Conservation (phyloP, 179 eudicot genomes). For the Silene noctiflora region DNA sequence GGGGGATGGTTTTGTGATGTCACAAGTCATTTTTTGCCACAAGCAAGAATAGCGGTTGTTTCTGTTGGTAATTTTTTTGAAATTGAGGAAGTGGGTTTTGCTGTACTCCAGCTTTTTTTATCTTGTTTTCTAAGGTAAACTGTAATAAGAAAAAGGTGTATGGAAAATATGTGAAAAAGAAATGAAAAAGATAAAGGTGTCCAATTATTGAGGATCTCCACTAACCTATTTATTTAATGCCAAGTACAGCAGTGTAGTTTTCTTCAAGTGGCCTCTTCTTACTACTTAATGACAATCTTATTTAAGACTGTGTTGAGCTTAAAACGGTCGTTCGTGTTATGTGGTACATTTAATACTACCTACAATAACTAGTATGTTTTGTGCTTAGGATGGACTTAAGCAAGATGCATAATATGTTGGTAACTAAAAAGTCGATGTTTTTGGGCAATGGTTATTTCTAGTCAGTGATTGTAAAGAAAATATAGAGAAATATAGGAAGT, state of each 20-base stretch:
- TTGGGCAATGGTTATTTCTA: not conserved
- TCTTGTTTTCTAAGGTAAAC: not conserved
- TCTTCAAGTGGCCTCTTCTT: no score
- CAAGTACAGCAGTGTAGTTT: no score
- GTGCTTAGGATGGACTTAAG: conserved; percentile 29
- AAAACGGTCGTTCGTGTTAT: not conserved
- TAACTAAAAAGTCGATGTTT: no score
- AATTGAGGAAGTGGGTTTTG: conserved; percentile 10
- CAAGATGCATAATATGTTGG: no score
- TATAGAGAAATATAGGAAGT: conserved; percentile 27
- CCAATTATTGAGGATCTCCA: conserved; percentile 5
- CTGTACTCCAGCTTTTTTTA: conserved; percentile 6
- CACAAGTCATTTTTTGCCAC: no score
- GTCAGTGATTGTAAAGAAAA: not conserved
- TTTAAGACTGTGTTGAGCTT: not conserved
- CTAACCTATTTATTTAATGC: not conserved
- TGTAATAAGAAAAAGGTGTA: not conserved
- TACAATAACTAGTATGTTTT: no score
- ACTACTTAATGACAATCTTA: not conserved
- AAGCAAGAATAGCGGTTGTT: no score
- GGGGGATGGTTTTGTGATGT: no score
- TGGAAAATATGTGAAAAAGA: not conserved
- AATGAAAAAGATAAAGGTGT: not conserved
- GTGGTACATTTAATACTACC: no score
- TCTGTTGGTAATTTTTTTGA: not conserved